Evolutionary conservation across 805 yeast species (phyloP), one percentile per base, ranked within the genome.

Genomic region (Yamadazyma sp.): DNA sequence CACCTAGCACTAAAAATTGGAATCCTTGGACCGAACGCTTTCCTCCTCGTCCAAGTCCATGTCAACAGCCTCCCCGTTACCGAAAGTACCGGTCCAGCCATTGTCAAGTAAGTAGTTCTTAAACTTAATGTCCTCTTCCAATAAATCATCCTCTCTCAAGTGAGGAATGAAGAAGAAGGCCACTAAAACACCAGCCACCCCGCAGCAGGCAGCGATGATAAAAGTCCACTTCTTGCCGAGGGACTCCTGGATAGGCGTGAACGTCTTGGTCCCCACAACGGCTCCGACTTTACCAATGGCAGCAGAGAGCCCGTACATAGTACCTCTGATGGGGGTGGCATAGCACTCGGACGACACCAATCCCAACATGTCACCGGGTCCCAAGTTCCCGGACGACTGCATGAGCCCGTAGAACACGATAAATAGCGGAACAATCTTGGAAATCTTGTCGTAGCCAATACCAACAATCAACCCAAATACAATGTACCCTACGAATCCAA

Each of bases 231-330:
- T 64, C 49, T 76, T 66, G 23, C 93, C 93, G 45, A 81, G 64
- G 52, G 82, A 59, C 27, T 52, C 59, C 59, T 80, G 78, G 47
- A 84, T 82, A 12, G 87, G 84, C 7, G 80, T 76, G 62, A 85
- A 84, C 12, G 74, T 73, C 55, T 80, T 76, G 16, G 89, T 82
- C 19, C 93, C 93, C 14, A 82, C 79, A 19, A 82, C 89, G n/a
- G 91, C 93, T 40, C 93, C 95, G 17, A 82, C 83, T 58, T 84
- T 84, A 40, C 93, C 93, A 32, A 82, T 65, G 3, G 90, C 93
- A 25, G 93, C 93, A 32, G 84, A 73, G 15, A 84, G 48, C 25
- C 91, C 91, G 50, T 84, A 84, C 34, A 76, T 67, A 0, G 88
- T 80, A 25, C 90, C 91, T 59, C 93, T 71, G 28, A 84, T 78